Base-by-base conservation (phyloP, 176 grass and related monocot species). In the Oryza glumipatula region DNA sequence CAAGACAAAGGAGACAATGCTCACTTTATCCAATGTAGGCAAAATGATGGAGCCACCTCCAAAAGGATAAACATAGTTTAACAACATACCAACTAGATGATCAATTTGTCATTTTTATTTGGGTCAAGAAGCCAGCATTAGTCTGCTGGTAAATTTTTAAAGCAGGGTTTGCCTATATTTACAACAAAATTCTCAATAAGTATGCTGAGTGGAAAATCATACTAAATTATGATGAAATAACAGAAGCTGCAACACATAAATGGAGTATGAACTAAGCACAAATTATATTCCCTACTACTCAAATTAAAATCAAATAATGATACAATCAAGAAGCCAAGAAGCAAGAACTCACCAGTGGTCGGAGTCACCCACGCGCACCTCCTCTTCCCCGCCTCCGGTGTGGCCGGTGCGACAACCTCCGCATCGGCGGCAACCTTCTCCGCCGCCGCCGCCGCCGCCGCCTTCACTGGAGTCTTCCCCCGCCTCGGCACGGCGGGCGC, bases 291-390 rank as follows among this genome's bases (percentile, higher is more conserved):
- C 0, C 3, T 70, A 81, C 7, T 41, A 44, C 13, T 84, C 48
- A 49, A 24, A 74, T 52, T 66, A 21, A 49, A 58, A 74, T 41
- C 41, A 21, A 49, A 58, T 54, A 70, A 56, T 54, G 14, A 58
- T 13, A 4, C 12, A 70, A 65, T 11, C 46, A 70, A 66, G 61
- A 49, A 0, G 39, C 32, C 30, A 65, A 35, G 51, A 85, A 89
- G 79, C 21, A 33, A 65, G 43, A 71, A 35, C 91, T 84, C 48
- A 98, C 96, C 96, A 2, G 86, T 84, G 76, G 92, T 96, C 68
- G 91, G 77, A 88, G 96, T 96, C 58, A 92, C 89, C 94, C 93
- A 99, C 13, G 86, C 67, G 74, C 96, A 99, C 78, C 88, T 89
- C 68, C 67, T 83, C 79, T 87, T 92, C 82, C 83, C 86, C 72